Base-by-base conservation (phyloP, 192 early-diverging fungal species). In the Mortierella alpina region DNA sequence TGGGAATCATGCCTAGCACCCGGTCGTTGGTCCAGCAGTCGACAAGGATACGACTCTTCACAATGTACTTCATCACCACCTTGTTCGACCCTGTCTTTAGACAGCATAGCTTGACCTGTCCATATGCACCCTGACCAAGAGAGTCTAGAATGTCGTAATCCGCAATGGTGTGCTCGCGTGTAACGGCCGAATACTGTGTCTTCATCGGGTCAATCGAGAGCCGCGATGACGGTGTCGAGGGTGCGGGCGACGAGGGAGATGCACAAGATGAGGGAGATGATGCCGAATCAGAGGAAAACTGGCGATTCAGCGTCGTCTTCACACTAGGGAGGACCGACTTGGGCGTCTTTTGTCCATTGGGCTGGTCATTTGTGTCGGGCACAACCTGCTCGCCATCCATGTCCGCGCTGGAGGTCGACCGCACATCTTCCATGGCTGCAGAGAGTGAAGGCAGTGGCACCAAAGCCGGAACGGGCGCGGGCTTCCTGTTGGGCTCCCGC, bases 61-160 rank as follows among this genome's bases (percentile, higher is more conserved):
- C 87, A 56, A 94, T 87, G 70, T 90, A 93, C 67, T 94, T 94
- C 67, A 94, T 80, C 55, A 93, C 92, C 23, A 91, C 83, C 42
- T 84, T 86, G 62, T 74, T 73, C 72, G 76, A 63, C 13, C 77
- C 90, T 14, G 64, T 64, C 49, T 84, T 88, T 45, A 87, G 77
- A 13, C 73, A 72, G 31, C 86, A 92, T 12, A 89, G 74, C 59
- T 89, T 86, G 42, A 95, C 94, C 58, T 91, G 78, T 8, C 91
- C 92, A 66, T 92, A 93, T 18, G 92, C 91, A 31, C 93, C 93
- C 68, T 87, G 79, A 17, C 94, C 94, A n/a, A 95, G 70, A 3
- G 75, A 75, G 49, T 87, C 82, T 1, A 92, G 51, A 56, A 89
- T 91, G 8, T 88, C 78, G 72, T 89, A 94, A 49, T 93, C 90